Evolutionary conservation across 371 early-diverging fungal genomes (phyloP), one percentile per base, ranked within the genome.

Genomic region (Choanephora cucurbitarum): DNA sequence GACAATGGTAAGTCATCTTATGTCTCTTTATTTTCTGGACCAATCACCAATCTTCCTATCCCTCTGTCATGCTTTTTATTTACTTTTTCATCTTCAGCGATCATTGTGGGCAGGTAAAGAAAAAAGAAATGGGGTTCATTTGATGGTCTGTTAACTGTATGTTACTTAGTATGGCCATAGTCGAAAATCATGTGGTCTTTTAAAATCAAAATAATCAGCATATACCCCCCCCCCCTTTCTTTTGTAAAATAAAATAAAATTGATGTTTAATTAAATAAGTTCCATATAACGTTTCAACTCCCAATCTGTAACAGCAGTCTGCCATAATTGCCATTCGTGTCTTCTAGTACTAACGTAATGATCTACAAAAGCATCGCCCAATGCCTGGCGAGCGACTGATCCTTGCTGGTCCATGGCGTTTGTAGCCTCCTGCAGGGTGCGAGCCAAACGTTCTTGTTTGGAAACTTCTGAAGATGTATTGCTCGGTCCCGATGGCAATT

Each of bases 281-380:
- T 90, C 91, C 78, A 90, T 76, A 62, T 91, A 91, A 18, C 91
- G 78, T 50, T 79, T 78, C 10, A 82, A 64, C 66, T 93, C 94
- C 85, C 86, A 92, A 46, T 82, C 80, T 0, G 94, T 92, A 17
- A 92, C 91, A 22, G 86, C 81, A 37, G 70, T 71, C 55, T 86
- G 85, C 90, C 91, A 94, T 22, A 82, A 49, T 17, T 77, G 62
- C 80, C 88, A 84, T 70, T 94, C 94, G 67, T 91, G 86, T 57
- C 73, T 61, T 33, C 92, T 65, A 18, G 90, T 91, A 17, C 77
- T 80, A 2, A 72, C 84, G 76, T 80, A 92, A 61, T 92, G 92
- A 24, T 91, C 81, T 17, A 94, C 86, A 75, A 94, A 92, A 3
- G 59, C 84, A 69, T 90, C 81, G 0, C 92, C 92, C n/a, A 94